A percentile compares a stretch with the other conserved stretches of the same genome.
These are phyloP conservation scores for Candida incommunis DNA, from an alignment of 805 yeast species.

Conservation along the genomic window DNA sequence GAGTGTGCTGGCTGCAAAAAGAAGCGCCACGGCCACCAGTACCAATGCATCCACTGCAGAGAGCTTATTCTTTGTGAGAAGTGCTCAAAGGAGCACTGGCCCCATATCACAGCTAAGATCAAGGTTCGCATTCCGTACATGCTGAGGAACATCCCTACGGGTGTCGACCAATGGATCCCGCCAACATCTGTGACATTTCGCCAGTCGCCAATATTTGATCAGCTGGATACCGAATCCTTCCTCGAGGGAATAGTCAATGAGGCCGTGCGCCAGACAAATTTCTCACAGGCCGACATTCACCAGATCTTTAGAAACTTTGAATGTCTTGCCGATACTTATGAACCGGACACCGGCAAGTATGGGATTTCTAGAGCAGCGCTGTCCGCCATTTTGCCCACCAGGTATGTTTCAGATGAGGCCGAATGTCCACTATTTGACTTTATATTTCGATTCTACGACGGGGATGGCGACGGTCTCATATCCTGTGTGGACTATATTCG, in stretches of 20 bases:
- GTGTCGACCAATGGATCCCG: neutral
- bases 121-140: neutral
- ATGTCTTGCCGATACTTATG: neutral
- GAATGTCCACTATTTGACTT: neutral
- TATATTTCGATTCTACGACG: neutral
- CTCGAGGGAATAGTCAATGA: neutral
- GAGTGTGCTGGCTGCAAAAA: neutral
- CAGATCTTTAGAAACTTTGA: neutral
- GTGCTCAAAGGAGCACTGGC: constrained; percentile 1
- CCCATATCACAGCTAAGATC: neutral
- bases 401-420: neutral
- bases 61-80: neutral
- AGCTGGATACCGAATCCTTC: neutral
- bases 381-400: neutral
- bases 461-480: neutral
- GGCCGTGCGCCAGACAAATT: neutral
- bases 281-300: neutral
- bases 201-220: neutral
- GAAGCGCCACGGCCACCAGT: neutral
- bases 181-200: neutral
- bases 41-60: neutral
- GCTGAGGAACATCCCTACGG: neutral
- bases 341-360: neutral
- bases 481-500: neutral
- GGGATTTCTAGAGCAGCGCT: neutral